Evolutionary conservation across 164 flowering plant genomes (phyloP).

Genomic region (Cinnamomum micranthum): DNA sequence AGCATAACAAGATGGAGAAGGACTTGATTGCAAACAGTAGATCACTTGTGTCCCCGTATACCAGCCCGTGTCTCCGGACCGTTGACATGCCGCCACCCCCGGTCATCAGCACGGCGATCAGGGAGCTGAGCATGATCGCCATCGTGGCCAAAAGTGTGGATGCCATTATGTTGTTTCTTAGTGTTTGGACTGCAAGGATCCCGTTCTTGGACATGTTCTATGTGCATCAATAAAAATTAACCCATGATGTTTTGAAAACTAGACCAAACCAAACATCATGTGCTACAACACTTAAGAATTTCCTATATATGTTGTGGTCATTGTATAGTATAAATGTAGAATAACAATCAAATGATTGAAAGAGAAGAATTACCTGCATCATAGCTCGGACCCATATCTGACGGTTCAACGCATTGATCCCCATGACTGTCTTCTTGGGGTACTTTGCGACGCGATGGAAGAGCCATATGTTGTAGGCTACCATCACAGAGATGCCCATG

Average conservation of each 20-base stretch:
- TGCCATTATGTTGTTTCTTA: constrained; percentile 93
- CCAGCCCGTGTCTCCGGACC: not conserved
- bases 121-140: constrained; percentile 74
- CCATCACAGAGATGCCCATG: constrained; percentile 45
- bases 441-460: constrained; percentile 37
- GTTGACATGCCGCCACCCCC: not conserved
- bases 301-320: not conserved
- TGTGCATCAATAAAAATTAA: not conserved
- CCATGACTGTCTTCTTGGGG: constrained; percentile 62
- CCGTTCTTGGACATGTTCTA: constrained; percentile 71
- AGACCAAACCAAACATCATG: not conserved
- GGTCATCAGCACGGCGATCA: constrained; percentile 72
- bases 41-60: constrained; percentile 49
- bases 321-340: not conserved
- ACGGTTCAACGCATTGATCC: constrained; percentile 70
- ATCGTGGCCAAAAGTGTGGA: constrained; percentile 82
- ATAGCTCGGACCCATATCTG: constrained; percentile 69
- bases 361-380: constrained; percentile 56
- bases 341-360: not conserved
- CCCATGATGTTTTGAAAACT: not conserved
- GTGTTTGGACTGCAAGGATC: constrained; percentile 72
- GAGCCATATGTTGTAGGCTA: constrained; percentile 65
- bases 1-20: constrained; percentile 67
- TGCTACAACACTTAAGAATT: not conserved
- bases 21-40: constrained; percentile 53